Conservation (phyloP, 495 filamentous ascomycete genomes). For the Talaromyces borbonicus region DNA sequence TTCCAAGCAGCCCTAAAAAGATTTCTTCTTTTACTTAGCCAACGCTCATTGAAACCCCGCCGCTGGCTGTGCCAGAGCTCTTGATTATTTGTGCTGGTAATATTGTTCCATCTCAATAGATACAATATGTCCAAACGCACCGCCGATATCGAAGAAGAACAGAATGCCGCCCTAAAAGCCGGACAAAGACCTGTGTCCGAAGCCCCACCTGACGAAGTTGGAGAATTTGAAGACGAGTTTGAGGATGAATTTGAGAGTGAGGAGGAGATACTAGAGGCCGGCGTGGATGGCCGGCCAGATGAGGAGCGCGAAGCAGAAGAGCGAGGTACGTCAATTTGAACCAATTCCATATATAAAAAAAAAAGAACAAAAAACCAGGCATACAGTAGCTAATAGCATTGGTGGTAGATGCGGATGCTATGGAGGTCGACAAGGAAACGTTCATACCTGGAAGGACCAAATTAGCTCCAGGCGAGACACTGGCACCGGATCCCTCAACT, state of each 20-base stretch:
- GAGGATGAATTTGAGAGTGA: constrained; percentile 97
- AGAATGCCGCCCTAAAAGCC: constrained; percentile 52
- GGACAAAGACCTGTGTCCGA: constrained; percentile 50
- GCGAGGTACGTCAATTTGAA: constrained; percentile 40
- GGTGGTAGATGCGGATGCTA: constrained; percentile 45
- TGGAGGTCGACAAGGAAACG: constrained; percentile 86
- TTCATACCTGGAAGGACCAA: constrained; percentile 89
- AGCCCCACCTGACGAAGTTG: constrained; percentile 51
- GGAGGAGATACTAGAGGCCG: constrained; percentile 90
- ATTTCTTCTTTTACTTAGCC: constrained; percentile 1
- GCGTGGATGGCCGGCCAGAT: constrained; percentile 84
- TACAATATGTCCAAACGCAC: constrained; percentile 63
- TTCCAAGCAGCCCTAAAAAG: constrained; percentile 23
- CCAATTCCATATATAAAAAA: constrained; percentile 6
- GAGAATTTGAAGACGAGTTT: constrained; percentile 91
- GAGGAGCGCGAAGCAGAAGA: constrained; percentile 84
- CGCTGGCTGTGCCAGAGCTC: constrained; percentile 11
- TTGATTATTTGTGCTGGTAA: constrained; percentile 10
- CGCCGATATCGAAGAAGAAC: constrained; percentile 45
- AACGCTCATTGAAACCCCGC: too few species aligned
- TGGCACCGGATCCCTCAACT: constrained; percentile 79
- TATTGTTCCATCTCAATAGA: constrained; percentile 4
- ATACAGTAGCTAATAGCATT: constrained; percentile 8
- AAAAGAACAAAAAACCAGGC: constrained; percentile 10
- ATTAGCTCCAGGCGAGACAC: constrained; percentile 77